These are phyloP conservation scores for Debaryomyces sp. DNA, from an alignment of 1,139 yeast species.

Conservation along the genomic window DNA sequence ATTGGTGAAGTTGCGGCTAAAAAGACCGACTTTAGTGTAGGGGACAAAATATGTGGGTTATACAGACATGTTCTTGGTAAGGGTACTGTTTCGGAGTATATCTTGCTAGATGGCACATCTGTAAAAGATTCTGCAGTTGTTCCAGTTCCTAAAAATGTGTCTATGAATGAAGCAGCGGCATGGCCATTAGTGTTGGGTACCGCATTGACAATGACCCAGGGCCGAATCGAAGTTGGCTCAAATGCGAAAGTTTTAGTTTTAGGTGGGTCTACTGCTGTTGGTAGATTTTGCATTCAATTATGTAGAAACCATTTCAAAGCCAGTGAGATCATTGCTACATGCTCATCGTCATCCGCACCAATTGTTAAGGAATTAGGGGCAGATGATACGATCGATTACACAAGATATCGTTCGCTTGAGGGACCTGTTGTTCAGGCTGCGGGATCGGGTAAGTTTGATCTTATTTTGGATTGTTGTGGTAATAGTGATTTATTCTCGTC, in stretches of 20 bases:
- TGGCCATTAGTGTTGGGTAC: slow-evolving; percentile 62
- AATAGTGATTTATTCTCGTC: slow-evolving; percentile 24
- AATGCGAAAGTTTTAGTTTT: slow-evolving; percentile 51
- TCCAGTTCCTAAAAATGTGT: slow-evolving; percentile 50
- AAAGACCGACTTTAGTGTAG: slow-evolving; percentile 43
- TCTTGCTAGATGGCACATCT: slow-evolving; percentile 32
- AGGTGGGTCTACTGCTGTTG: slow-evolving; percentile 80
- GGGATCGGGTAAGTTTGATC: slow-evolving; percentile 36
- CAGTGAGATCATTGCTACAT: slow-evolving; percentile 46
- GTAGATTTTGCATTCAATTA: slow-evolving; percentile 60
- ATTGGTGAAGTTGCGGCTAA: slow-evolving; percentile 51
- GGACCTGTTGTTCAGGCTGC: slow-evolving; percentile 28
- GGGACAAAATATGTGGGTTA: slow-evolving; percentile 69
- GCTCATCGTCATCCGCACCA: slow-evolving; percentile 36
- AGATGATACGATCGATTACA: slow-evolving; percentile 54
- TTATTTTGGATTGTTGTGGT: slow-evolving; percentile 35
- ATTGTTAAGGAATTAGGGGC: slow-evolving; percentile 54
- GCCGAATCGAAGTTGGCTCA: slow-evolving; percentile 15
- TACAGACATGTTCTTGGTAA: slow-evolving; percentile 44
- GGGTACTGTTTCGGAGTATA: slow-evolving; percentile 54
- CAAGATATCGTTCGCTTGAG: slow-evolving; percentile 23
- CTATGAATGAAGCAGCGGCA: slow-evolving; percentile 59
- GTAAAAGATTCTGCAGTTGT: slow-evolving; percentile 35
- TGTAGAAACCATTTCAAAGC: slow-evolving; percentile 50
- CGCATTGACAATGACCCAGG: slow-evolving; percentile 48